A percentile compares a stretch with the other conserved stretches of the same genome.
Evolutionary conservation across 2,329 filamentous ascomycete genomes (phyloP).

Genomic region (Intubia oerlemansii): DNA sequence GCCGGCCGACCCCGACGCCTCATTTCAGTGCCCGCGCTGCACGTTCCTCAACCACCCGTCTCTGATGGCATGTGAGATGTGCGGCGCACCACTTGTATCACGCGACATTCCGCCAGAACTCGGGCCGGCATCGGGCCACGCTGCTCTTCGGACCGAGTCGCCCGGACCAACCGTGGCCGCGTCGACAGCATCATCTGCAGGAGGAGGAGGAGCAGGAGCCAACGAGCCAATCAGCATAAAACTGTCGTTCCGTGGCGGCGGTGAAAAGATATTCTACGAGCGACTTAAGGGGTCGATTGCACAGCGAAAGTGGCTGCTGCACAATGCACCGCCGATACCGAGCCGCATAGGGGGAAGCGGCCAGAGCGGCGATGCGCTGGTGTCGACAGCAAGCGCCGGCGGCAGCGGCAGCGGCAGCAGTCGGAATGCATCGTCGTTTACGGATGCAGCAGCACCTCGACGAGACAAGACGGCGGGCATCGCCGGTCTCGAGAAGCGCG

Average conservation of each 20-base stretch:
- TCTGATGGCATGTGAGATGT: conserved; percentile 72
- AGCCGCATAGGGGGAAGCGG: no score
- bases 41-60: conserved; percentile 90
- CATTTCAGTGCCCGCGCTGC: conserved; percentile 59
- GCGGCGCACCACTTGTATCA: conserved; percentile 52
- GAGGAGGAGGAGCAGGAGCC: no score
- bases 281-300: conserved; percentile 70
- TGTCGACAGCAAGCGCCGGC: conserved; percentile 17
- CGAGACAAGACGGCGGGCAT: conserved; percentile 57
- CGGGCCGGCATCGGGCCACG: conserved; percentile 18
- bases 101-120: conserved; percentile 21
- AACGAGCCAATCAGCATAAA: conserved; percentile 70
- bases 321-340: conserved; percentile 74
- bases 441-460: no score
- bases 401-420: background rate
- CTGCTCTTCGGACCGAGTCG: conserved; percentile 41
- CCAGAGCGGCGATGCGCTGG: no score
- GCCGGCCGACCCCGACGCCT: conserved; percentile 17
- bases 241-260: conserved; percentile 74
- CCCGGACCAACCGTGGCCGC: conserved; percentile 47
- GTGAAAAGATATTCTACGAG: conserved; percentile 79
- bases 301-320: conserved; percentile 87
- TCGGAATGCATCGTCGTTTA: no score
- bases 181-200: no score
- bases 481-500: conserved; percentile 73